Conservation (phyloP, 805 yeast species). For the Tetrapisispora pingtungensis region DNA sequence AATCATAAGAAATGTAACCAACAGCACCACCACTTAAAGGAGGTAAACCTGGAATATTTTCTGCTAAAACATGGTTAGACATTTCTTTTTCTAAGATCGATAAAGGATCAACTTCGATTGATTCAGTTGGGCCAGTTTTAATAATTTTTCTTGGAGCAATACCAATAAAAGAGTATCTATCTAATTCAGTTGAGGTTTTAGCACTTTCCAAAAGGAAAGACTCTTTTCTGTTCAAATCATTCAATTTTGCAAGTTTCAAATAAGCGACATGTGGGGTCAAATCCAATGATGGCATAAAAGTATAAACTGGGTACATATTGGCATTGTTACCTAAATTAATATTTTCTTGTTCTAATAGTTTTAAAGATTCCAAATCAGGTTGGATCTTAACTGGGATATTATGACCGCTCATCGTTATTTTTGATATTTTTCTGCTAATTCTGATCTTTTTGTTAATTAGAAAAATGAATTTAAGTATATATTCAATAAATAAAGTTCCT, state of each 20-base stretch:
- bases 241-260: slow-evolving; percentile 57
- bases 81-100: slow-evolving; percentile 65
- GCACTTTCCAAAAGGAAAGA: slow-evolving; percentile 87
- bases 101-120: slow-evolving; percentile 67
- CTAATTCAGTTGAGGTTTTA: slow-evolving; percentile 77
- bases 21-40: slow-evolving; percentile 89
- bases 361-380: slow-evolving; percentile 41
- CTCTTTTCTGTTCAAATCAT: slow-evolving; percentile 47
- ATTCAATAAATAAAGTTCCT: too few relatives aligned
- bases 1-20: slow-evolving; percentile 93
- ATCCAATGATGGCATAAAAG: slow-evolving; percentile 63
- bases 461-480: too few relatives aligned
- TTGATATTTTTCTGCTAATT: too few relatives aligned
- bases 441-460: too few relatives aligned
- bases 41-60: slow-evolving; percentile 67
- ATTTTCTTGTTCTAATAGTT: slow-evolving; percentile 28
- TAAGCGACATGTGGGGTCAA: slow-evolving; percentile 83
- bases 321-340: slow-evolving; percentile 34
- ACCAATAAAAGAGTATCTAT: slow-evolving; percentile 87
- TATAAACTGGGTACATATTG: slow-evolving; percentile 74
- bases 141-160: slow-evolving; percentile 72
- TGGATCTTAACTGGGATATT: slow-evolving; percentile 29
- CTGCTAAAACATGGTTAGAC: slow-evolving; percentile 52
- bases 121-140: slow-evolving; percentile 53
- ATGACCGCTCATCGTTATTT: neutral